Conservation (phyloP, 257 asterid genomes). For the Lycium barbarum region DNA sequence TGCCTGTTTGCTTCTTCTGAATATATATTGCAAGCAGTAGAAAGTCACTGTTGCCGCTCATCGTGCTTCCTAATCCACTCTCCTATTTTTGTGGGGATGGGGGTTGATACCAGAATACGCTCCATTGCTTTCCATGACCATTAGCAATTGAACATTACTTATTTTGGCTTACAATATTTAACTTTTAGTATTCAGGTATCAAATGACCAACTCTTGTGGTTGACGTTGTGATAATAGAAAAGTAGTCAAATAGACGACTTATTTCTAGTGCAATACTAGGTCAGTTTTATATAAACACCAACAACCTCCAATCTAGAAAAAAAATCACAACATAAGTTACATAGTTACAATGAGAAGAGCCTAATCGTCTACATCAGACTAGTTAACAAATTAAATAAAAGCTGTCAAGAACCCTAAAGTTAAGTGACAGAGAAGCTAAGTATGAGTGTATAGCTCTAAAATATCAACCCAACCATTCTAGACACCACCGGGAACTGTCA, state of each 20-base stretch:
- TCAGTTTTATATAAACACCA: background rate
- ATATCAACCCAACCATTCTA: background rate
- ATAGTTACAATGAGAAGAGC: slow-evolving; percentile 33
- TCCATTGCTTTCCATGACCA: background rate
- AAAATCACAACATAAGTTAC: slow-evolving; percentile 21
- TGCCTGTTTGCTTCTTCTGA: background rate
- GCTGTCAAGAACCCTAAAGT: slow-evolving; percentile 9
- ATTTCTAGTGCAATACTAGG: background rate
- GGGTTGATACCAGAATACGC: background rate
- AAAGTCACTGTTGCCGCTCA: background rate
- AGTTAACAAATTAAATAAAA: slow-evolving; percentile 21
- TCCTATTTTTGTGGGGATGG: background rate
- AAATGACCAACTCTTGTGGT: background rate
- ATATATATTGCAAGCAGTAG: background rate
- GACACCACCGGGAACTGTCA: background rate
- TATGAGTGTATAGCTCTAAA: slow-evolving; percentile 25
- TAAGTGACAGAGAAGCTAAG: slow-evolving; percentile 9
- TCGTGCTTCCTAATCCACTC: background rate
- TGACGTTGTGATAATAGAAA: background rate
- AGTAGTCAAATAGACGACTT: background rate
- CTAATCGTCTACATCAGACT: slow-evolving; percentile 26
- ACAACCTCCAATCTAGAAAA: slow-evolving; percentile 15
- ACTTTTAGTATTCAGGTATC: background rate
- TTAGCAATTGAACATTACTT: background rate
- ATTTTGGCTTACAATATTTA: background rate